A percentile compares a stretch with the other conserved stretches of the same genome.
Conservation (phyloP, 495 filamentous ascomycete species). For the Talaromyces adpressus region DNA sequence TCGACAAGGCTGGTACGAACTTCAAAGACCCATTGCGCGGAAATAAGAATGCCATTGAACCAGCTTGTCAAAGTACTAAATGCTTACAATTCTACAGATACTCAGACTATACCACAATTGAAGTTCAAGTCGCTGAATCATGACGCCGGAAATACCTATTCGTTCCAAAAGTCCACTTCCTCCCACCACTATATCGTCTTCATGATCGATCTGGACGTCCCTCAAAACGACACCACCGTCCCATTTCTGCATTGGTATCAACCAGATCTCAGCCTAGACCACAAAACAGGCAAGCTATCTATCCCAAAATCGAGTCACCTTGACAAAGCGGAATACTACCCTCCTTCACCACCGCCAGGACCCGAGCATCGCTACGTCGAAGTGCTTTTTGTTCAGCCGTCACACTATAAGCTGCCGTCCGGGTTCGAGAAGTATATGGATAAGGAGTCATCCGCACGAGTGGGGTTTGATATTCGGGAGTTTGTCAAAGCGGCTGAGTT, state of each 20-base stretch:
- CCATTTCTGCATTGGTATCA: slow-evolving; percentile 9
- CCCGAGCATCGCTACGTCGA: slow-evolving; percentile 5
- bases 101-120: background rate
- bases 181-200: background rate
- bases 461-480: slow-evolving; percentile 1
- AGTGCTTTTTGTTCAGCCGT: background rate
- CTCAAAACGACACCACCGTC: slow-evolving; percentile 4
- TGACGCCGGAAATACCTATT: background rate
- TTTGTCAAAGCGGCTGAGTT: slow-evolving; percentile 1
- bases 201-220: slow-evolving; percentile 7
- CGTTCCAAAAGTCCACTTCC: background rate
- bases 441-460: background rate
- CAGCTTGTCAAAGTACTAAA: too few relatives aligned
- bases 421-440: background rate
- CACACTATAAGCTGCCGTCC: background rate
- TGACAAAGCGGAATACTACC: background rate
- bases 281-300: background rate
- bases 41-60: background rate
- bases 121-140: background rate
- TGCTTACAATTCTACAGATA: background rate
- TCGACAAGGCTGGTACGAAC: background rate
- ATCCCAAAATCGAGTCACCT: background rate
- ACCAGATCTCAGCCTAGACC: background rate
- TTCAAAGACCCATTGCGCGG: background rate
- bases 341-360: slow-evolving; percentile 6